These are phyloP conservation scores for Castanea sativa DNA, from an alignment of 306 rosid species.

Conservation along the genomic window DNA sequence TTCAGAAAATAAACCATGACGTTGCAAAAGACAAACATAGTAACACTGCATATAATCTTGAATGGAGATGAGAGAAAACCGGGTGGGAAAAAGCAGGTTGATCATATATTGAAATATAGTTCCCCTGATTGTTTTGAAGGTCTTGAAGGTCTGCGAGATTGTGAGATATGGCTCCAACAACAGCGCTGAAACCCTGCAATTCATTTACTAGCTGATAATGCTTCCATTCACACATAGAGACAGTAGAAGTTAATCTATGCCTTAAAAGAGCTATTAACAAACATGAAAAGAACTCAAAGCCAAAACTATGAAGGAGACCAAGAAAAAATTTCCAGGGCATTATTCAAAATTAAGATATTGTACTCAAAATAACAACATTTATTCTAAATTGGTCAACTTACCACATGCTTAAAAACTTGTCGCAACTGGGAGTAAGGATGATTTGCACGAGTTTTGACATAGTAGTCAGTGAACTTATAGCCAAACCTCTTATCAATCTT, in stretches of 20 bases:
- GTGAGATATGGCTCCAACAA: conserved; percentile 93
- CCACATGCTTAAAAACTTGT: conserved; percentile 99
- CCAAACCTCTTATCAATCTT: conserved; percentile 96
- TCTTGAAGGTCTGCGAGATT: conserved; percentile 69
- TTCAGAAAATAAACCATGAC: background rate
- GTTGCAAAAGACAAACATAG: background rate
- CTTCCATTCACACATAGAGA: conserved; percentile 21
- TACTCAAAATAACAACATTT: background rate
- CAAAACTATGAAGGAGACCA: background rate
- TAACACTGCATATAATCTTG: conserved; percentile 1
- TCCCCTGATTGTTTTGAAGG: conserved; percentile 92
- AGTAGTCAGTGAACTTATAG: conserved; percentile 88
- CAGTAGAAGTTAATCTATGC: conserved; percentile 1
- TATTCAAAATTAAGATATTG: background rate
- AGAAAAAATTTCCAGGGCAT: background rate
- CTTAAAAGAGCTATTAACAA: background rate
- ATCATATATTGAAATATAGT: conserved; percentile 91
- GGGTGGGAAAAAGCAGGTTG: conserved; percentile 73
- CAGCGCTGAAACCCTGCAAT: conserved; percentile 88
- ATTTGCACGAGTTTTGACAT: conserved; percentile 95
- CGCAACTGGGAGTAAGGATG: conserved; percentile 98
- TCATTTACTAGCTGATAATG: background rate
- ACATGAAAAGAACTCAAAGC: background rate
- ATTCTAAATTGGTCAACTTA: conserved; percentile 43
- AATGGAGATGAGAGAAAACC: conserved; percentile 47